phyloP scores from a whole-genome alignment of 257 asterid species.

The Nicotiana tabacum region DNA sequence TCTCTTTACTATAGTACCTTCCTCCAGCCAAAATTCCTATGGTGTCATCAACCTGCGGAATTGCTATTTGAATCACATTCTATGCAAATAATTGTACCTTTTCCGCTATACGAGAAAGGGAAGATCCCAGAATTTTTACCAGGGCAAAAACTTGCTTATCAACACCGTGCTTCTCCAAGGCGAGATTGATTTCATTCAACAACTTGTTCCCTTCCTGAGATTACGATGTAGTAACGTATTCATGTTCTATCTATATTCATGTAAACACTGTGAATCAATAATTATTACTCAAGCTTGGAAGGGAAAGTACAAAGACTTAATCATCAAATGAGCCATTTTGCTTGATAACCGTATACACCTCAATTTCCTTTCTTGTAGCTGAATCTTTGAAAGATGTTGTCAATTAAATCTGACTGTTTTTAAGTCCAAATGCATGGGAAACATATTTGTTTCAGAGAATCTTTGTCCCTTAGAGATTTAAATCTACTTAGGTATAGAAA shows the following conservation, averaged over 20 bases:
- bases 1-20: slow-evolving; percentile 58
- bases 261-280: neutral
- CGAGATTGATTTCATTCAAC: slow-evolving; percentile 43
- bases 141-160: slow-evolving; percentile 53
- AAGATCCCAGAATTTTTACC: slow-evolving; percentile 24
- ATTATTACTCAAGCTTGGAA: neutral
- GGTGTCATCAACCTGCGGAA: slow-evolving; percentile 53
- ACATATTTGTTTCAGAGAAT: neutral
- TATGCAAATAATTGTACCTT: neutral
- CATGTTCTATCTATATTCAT: slow-evolving; percentile 1
- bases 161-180: slow-evolving; percentile 51
- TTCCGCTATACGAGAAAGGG: neutral
- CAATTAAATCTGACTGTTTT: neutral
- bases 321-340: neutral
- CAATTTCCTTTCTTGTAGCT: neutral
- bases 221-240: neutral
- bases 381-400: neutral
- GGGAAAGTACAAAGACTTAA: neutral
- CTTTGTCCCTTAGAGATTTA: neutral
- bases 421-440: neutral
- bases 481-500: neutral
- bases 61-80: neutral
- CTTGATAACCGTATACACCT: neutral
- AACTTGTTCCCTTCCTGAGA: slow-evolving; percentile 49
- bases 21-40: slow-evolving; percentile 84